phyloP scores from a whole-genome alignment of 139 green algal genomes.

The Chlorokybus atmophyticus region DNA sequence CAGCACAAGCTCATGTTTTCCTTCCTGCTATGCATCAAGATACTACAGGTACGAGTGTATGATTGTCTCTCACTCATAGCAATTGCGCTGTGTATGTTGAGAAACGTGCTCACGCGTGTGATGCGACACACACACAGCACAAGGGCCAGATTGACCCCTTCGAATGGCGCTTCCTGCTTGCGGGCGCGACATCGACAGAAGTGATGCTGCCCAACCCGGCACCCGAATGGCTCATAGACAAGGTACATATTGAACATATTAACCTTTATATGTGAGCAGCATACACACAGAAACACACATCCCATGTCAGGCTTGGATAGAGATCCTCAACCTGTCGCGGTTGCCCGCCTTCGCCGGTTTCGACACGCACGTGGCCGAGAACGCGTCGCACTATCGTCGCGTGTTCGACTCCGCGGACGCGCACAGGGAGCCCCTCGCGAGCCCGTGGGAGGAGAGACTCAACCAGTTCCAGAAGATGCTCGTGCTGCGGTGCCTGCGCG shows the following conservation, averaged over 20 bases:
- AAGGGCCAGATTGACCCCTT: constrained; percentile 34
- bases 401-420: constrained; percentile 64
- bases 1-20: constrained; percentile 67
- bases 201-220: constrained; percentile 44
- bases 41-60: constrained; percentile 9
- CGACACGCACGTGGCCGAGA: constrained; percentile 31
- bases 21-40: constrained; percentile 53
- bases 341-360: constrained; percentile 44
- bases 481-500: constrained; percentile 50
- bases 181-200: constrained; percentile 30
- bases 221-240: constrained; percentile 57
- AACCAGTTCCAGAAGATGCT: constrained; percentile 49
- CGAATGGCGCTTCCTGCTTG: constrained; percentile 52
- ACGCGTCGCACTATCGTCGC: constrained; percentile 42
- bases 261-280: too few relatives aligned
- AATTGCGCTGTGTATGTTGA: too few relatives aligned
- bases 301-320: constrained; percentile 57
- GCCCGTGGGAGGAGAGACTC: constrained; percentile 38
- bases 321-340: constrained; percentile 49
- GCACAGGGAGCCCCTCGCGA: constrained; percentile 40
- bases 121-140: constrained; percentile 36
- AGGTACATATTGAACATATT: too few relatives aligned
- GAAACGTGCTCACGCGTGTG: too few relatives aligned
- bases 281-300: too few relatives aligned
- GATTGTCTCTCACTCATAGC: too few relatives aligned